Base-by-base conservation (phyloP, 2,329 filamentous ascomycete genomes). In the Plectosphaerella sp. region DNA sequence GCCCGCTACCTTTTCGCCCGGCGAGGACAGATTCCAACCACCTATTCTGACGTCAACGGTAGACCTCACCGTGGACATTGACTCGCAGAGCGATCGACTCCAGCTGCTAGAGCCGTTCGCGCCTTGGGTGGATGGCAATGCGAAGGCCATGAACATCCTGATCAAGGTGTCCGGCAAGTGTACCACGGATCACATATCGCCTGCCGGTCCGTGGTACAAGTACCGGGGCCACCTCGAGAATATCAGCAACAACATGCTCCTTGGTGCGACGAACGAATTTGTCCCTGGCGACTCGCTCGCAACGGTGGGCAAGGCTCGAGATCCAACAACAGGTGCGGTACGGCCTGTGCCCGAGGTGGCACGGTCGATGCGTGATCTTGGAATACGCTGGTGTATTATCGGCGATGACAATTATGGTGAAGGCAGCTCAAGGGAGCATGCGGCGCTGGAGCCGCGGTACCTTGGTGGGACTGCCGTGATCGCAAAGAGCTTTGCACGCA, bases 381-480 rank as follows among this genome's bases (percentile, higher is more conserved):
- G 62, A 6, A 50, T 59, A 2, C 52, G 57, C 3, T 71, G 63
- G 61, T 66, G 61, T 45, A 66, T 69, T 36, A 58, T 71, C 16
- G 67, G 62, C 1, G 67, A 71, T 16, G 55, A 57, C 33, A 72
- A 91, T 74, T 94, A 95, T 74, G 89, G 90, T 64, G 90, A 95
- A 72, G 90, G 90, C 58, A 86, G 80, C 62, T 92, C 90, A 52
- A 86, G 90, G 75, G 90, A 95, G 75, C 90, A 95, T 70, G 90
- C 90, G 61, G 90, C 90, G 63, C 80, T 95, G 54, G 88, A 94
- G 77, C 90, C 90, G 60, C 80, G 90, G 65, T 89, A 91, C 75
- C 80, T 94, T 55, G 89, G 89, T 60, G 89, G 89, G 69, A 79
- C 91, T 61, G 86, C 89, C 60, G 88, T 94, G 71, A 89, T 94